These are phyloP conservation scores for Venturia aucupariae DNA, from an alignment of 2,329 filamentous ascomycete species.

Conservation along the genomic window DNA sequence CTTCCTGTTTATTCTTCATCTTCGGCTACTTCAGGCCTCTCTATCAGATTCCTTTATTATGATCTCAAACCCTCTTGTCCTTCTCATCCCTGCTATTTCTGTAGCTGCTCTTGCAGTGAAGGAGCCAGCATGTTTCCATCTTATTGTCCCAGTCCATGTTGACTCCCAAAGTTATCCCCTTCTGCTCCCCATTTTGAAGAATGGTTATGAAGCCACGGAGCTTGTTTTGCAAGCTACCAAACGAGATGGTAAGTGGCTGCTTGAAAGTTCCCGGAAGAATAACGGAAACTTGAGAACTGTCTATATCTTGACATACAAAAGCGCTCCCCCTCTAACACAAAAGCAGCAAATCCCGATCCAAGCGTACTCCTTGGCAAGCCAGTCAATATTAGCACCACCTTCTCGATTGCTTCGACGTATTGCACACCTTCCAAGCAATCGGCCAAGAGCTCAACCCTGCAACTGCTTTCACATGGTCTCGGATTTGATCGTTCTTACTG, in stretches of 20 bases:
- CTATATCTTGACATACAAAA: too few relatives aligned
- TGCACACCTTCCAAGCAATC: slow-evolving; percentile 11
- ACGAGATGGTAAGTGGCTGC: not conserved
- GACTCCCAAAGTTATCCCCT: not conserved
- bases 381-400: not conserved
- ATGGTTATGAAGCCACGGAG: not conserved
- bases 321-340: not conserved
- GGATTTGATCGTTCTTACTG: slow-evolving; percentile 32
- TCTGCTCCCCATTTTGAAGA: not conserved
- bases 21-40: not conserved
- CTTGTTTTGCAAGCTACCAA: not conserved
- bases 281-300: too few relatives aligned
- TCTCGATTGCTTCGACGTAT: not conserved
- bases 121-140: not conserved
- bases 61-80: not conserved
- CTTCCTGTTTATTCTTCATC: not conserved
- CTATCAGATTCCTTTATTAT: not conserved
- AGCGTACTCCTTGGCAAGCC: not conserved
- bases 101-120: not conserved
- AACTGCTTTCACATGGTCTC: slow-evolving; percentile 34
- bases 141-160: not conserved
- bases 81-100: not conserved
- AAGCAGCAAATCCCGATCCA: not conserved
- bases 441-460: slow-evolving; percentile 22
- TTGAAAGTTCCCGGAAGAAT: not conserved